Evolutionary conservation across 2,329 filamentous ascomycete species (phyloP).

Genomic region (Cladosporium phlei): DNA sequence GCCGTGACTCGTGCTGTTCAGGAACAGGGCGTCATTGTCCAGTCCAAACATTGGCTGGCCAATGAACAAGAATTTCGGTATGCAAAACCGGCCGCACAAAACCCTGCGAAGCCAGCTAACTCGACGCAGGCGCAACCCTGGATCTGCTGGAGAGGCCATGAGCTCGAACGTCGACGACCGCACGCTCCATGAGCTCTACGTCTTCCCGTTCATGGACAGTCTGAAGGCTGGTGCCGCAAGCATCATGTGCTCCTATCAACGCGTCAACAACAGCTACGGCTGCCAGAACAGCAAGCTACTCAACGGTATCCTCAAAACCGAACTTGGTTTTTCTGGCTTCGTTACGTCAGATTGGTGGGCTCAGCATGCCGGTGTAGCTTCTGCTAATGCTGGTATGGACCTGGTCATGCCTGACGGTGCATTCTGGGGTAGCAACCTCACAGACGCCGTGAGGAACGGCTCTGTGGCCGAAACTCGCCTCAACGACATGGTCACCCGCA

Average conservation of each 20-base stretch:
- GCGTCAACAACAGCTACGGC: conserved; percentile 61
- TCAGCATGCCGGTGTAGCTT: conserved; percentile 55
- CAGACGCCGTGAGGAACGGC: conserved; percentile 51
- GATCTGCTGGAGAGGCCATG: conserved; percentile 17
- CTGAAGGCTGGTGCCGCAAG: conserved; percentile 18
- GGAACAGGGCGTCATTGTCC: conserved; percentile 36
- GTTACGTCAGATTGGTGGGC: conserved; percentile 63
- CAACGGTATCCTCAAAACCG: conserved; percentile 66
- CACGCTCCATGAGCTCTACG: conserved; percentile 25
- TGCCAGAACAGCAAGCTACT: conserved; percentile 59
- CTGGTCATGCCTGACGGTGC: conserved; percentile 57
- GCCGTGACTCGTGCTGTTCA: conserved; percentile 48
- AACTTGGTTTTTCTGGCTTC: conserved; percentile 66
- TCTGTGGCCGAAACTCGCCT: conserved; percentile 51
- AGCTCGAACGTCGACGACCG: conserved; percentile 28
- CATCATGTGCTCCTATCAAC: conserved; percentile 29
- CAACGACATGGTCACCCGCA: conserved; percentile 53
- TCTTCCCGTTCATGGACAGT: conserved; percentile 22
- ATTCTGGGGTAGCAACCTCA: conserved; percentile 32
- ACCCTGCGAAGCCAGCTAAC: too few species aligned
- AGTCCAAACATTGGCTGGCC: conserved; percentile 9
- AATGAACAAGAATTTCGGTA: conserved; percentile 15
- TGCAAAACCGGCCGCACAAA: too few species aligned
- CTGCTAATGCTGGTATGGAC: conserved; percentile 58
- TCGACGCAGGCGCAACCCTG: conserved; percentile 3